Base-by-base conservation (phyloP, 2,329 filamentous ascomycete species). In the Bisporella sp. region DNA sequence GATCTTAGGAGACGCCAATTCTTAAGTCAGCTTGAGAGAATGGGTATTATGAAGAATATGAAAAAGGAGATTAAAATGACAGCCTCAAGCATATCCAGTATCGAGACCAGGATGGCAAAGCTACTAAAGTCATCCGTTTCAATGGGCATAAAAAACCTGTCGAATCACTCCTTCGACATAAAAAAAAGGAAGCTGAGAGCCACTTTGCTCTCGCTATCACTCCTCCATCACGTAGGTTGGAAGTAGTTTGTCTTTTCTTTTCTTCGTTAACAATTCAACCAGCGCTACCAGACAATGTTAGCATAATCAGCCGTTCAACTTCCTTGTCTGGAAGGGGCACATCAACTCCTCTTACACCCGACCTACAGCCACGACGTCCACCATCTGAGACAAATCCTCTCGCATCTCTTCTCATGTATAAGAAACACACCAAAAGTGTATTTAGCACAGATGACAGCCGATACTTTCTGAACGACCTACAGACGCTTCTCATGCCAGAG, bases 251-350 rank as follows among this genome's bases (percentile, higher is more conserved):
- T 39, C 35, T 13, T 13, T 9, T 9, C 9, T 39, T 3, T 30
- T 46, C 44, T n/a, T 39, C 30, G 46, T 47, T 53, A 33, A 52
- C 37, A 6, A n/a, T 41, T 46, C 35, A 39, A 44, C 45, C 21
- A 57, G 55, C 55, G n/a, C 41, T 55, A 33, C 48, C 48, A 48
- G 55, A 53, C 33, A 31, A 37, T 35, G 50, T 57, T 12, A 57
- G 55, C 46, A 53, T 57, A 45, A 44, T 50, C 13, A 57, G 53
- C 31, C 49, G 50, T 21, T 55, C 55, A 43, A n/a, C 30, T 30
- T 41, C 5, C 32, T 48, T 37, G 12, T 37, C 46, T 47, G 33
- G 44, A 42, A 45, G 42, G 32, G 12, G 30, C 21, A 31, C 35
- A 41, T 35, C 46, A 41, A 29, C 46, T 13, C 6, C 5, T 41